Evolutionary conservation across 2,329 filamentous ascomycete genomes (phyloP), one percentile per base, ranked within the genome.

Genomic region (Aurifilum marmelostoma): DNA sequence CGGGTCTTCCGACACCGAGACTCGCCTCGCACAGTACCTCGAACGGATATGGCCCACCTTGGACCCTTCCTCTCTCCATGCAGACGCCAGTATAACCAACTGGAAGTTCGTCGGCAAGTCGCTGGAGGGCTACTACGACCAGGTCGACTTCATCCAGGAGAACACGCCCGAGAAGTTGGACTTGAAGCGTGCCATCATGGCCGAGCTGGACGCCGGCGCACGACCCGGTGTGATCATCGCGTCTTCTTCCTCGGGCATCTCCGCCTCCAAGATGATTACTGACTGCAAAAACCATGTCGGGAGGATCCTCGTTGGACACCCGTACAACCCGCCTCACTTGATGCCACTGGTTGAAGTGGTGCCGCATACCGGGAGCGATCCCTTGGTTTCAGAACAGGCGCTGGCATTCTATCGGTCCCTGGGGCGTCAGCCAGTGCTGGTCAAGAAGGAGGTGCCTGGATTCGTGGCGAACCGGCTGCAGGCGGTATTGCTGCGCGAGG

Each of bases 331-430:
- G 11, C 82, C 82, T 7, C 82, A 84, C 70, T 74, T 84, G 27
- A 81, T 84, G n/a, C 82, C 82, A 0, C 75, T 84, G n/a, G 81
- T 84, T n/a, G 82, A 84, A 72, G 79, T 84, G 0, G 82, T 83
- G 1, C 79, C 79, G 6, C 78, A 79, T 2, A 63, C 72, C 1
- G 71, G 73, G 39, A 82, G 80, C 0, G 67, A 74, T 8, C n/a
- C 68, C 1, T 65, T 65, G 0, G 71, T 74, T 5, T 72, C 79
- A 27, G 58, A 71, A 4, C 68, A 68, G 12, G 75, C 80, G 0
- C 75, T 80, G 71, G 72, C 62, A 0, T 83, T 84, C 68, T 84
- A 83, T 73, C 73, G 72, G 8, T 70, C 58, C 4, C 71, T 83
- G 2, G 82, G 80, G 4, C 82, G 82, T 69, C 77, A 78, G 27